Evolutionary conservation across 2,329 filamentous ascomycete species (phyloP).

Genomic region (Achaetomium macrosporum): DNA sequence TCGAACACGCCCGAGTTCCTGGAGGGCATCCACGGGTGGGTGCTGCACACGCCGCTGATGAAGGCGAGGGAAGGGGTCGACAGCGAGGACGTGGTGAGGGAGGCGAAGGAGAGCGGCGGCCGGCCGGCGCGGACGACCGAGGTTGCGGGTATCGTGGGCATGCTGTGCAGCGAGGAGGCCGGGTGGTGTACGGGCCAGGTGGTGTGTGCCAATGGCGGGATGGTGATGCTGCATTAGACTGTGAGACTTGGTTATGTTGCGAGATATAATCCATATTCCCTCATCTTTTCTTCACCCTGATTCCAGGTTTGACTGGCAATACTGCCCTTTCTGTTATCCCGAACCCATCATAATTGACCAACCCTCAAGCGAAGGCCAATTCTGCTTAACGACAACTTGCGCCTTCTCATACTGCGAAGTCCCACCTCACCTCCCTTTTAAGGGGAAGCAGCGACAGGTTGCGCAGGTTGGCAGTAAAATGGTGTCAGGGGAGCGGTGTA

Average conservation of each 20-base stretch:
- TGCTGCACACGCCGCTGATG: constrained; percentile 55
- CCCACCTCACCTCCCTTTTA: too few species aligned
- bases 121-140: constrained; percentile 62
- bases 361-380: too few species aligned
- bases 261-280: not conserved
- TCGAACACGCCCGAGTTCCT: constrained; percentile 38
- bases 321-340: too few species aligned
- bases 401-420: too few species aligned
- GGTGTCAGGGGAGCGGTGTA: not conserved
- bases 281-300: not conserved
- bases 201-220: constrained; percentile 74
- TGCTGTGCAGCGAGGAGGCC: constrained; percentile 67
- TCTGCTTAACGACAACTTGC: too few species aligned
- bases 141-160: constrained; percentile 69
- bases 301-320: too few species aligned
- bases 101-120: constrained; percentile 49
- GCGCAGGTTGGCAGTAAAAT: too few species aligned
- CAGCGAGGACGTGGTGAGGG: constrained; percentile 53
- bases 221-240: constrained; percentile 39
- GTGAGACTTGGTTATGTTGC: not conserved
- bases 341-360: too few species aligned
- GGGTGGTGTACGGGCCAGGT: constrained; percentile 75
- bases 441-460: not conserved
- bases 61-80: constrained; percentile 57
- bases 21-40: constrained; percentile 37